phyloP scores from a whole-genome alignment of 352 stramenopile species.

The Phytophthora uliginosa region DNA sequence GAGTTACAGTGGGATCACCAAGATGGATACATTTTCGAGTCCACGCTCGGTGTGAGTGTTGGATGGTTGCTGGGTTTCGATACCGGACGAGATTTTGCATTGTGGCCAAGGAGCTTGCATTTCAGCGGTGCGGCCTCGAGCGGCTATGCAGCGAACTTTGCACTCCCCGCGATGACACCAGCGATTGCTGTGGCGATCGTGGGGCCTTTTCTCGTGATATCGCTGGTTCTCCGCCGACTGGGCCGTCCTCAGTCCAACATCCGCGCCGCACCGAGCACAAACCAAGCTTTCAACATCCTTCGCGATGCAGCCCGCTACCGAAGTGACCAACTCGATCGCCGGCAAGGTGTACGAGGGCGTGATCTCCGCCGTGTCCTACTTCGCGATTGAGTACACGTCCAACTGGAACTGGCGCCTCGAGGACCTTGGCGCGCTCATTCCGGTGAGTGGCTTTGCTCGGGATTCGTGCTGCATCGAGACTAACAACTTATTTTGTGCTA shows the following conservation, averaged over 20 bases:
- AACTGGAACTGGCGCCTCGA: constrained; percentile 43
- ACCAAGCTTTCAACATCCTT: neutral
- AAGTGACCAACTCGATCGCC: constrained; percentile 22
- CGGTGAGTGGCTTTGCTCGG: neutral
- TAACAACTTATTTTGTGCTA: neutral
- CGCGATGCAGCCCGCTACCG: constrained; percentile 19
- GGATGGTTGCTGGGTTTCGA: too few species aligned
- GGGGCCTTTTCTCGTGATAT: constrained; percentile 1
- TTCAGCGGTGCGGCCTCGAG: constrained; percentile 7
- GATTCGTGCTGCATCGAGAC: neutral
- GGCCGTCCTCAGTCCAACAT: constrained; percentile 21
- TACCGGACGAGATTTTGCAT: too few species aligned
- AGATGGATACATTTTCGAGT: neutral
- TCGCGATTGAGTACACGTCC: constrained; percentile 37
- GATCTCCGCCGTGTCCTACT: constrained; percentile 34
- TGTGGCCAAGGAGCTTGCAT: constrained; percentile 10
- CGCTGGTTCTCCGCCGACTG: neutral
- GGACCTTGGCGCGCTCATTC: constrained; percentile 31
- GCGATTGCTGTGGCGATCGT: neutral
- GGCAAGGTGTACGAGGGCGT: constrained; percentile 32
- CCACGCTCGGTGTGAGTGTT: too few species aligned
- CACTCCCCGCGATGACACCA: constrained; percentile 29
- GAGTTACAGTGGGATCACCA: neutral
- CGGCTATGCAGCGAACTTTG: constrained; percentile 23
- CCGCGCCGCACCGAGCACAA: constrained; percentile 10